Conservation (phyloP, 2,329 filamentous ascomycete species). For the Diaporthe caulivora region DNA sequence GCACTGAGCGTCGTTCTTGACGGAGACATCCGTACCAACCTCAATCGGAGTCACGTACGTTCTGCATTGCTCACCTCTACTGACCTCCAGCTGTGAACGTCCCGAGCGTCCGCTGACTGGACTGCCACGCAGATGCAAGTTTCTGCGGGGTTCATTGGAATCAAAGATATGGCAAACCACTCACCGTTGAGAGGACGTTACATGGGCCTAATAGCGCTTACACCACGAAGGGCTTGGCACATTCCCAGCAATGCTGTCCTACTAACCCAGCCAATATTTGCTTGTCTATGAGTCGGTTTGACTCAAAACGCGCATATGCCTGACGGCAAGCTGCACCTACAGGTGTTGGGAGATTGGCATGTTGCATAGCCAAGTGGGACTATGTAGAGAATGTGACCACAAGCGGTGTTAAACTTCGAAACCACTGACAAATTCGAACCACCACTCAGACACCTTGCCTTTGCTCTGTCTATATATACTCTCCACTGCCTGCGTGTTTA, state of each 20-base stretch:
- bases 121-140: not conserved
- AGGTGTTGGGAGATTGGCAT: not conserved
- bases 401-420: not conserved
- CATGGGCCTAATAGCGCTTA: slow-evolving; percentile 16
- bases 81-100: not conserved
- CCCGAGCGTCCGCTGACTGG: not conserved
- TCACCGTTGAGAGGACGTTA: slow-evolving; percentile 6
- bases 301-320: not conserved
- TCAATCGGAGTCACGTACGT: not conserved
- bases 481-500: too few species aligned
- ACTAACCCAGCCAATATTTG: slow-evolving; percentile 4
- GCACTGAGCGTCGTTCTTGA: not conserved
- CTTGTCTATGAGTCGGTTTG: slow-evolving; percentile 3
- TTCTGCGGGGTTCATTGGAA: not conserved
- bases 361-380: not conserved
- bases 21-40: not conserved
- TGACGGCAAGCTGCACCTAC: not conserved
- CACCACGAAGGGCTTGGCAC: not conserved
- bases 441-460: not conserved
- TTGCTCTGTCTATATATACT: not conserved
- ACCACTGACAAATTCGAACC: not conserved
- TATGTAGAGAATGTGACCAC: not conserved
- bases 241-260: not conserved
- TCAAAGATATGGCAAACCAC: not conserved
- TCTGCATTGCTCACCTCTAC: not conserved